Evolutionary conservation across 164 flowering plant species (phyloP).

Genomic region (Vitis cinerea): DNA sequence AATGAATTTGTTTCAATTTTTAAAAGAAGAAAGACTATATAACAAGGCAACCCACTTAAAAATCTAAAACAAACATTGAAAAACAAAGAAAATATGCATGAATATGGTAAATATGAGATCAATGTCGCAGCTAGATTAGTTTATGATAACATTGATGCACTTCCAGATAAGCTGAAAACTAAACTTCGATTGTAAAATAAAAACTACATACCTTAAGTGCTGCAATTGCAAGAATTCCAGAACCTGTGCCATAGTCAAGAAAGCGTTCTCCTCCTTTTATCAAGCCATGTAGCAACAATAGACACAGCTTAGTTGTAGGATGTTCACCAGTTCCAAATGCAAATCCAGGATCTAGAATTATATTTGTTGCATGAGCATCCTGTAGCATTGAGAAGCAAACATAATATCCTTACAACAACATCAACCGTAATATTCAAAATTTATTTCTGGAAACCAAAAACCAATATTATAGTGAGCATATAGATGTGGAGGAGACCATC

Average conservation of each 20-base stretch:
- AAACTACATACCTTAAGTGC: conserved; percentile 66
- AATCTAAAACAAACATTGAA: background rate
- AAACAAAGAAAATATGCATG: background rate
- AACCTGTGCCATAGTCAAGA: conserved; percentile 93
- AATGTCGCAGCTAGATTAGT: background rate
- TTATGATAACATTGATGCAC: background rate
- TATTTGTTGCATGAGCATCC: conserved; percentile 72
- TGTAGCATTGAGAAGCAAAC: conserved; percentile 24
- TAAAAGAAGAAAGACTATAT: too few relatives aligned
- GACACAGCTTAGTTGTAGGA: conserved; percentile 84
- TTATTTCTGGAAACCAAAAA: background rate
- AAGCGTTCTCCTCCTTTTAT: conserved; percentile 77
- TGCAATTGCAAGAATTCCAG: conserved; percentile 90
- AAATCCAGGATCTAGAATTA: conserved; percentile 86
- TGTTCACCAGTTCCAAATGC: conserved; percentile 99
- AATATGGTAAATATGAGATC: background rate
- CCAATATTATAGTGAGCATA: background rate
- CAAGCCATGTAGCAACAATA: conserved; percentile 51
- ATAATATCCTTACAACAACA: too few relatives aligned
- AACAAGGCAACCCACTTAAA: background rate
- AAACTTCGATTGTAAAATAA: background rate
- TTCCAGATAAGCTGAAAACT: background rate
- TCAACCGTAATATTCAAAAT: too few relatives aligned
- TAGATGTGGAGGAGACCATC: background rate
- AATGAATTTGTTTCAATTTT: too few relatives aligned